Conservation (phyloP, 2,329 filamentous ascomycete species). For the Claviceps purpurea region DNA sequence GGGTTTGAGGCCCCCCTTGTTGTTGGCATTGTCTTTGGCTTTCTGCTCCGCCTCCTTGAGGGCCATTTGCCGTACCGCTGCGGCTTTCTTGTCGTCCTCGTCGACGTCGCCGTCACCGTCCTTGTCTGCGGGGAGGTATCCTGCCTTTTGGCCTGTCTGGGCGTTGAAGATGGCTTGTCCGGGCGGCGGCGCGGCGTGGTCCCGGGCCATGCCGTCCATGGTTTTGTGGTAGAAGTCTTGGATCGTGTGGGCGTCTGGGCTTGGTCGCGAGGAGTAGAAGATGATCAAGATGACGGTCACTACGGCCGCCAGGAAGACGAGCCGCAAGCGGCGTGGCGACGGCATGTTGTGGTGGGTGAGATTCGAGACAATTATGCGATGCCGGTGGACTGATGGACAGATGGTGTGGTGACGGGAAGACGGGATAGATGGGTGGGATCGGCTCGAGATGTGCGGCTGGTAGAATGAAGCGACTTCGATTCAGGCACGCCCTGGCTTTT, state of each 20-base stretch:
- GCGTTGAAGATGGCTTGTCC: conserved; percentile 28
- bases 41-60: conserved; percentile 56
- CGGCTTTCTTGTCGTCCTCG: conserved; percentile 40
- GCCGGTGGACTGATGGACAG: not conserved
- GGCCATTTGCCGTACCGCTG: conserved; percentile 40
- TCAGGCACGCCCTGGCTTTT: too few relatives aligned
- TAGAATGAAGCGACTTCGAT: too few relatives aligned
- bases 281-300: conserved; percentile 53
- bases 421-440: not conserved
- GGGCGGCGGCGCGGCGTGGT: conserved; percentile 5
- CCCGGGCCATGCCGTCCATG: conserved; percentile 36
- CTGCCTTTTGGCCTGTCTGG: conserved; percentile 23
- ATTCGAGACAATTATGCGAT: not conserved
- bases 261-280: conserved; percentile 55
- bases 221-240: conserved; percentile 50
- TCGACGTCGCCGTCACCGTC: conserved; percentile 43
- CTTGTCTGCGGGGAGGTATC: conserved; percentile 30
- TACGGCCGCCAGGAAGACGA: conserved; percentile 51
- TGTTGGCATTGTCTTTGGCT: conserved; percentile 48
- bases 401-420: not conserved
- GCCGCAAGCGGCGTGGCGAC: conserved; percentile 55
- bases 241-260: conserved; percentile 26
- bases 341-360: conserved; percentile 38
- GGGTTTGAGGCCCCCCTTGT: conserved; percentile 30
- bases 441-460: not conserved